A percentile compares a stretch with the other conserved stretches of the same genome.
phyloP scores from a whole-genome alignment of 2,329 filamentous ascomycete species.

The Xylaria sp. region DNA sequence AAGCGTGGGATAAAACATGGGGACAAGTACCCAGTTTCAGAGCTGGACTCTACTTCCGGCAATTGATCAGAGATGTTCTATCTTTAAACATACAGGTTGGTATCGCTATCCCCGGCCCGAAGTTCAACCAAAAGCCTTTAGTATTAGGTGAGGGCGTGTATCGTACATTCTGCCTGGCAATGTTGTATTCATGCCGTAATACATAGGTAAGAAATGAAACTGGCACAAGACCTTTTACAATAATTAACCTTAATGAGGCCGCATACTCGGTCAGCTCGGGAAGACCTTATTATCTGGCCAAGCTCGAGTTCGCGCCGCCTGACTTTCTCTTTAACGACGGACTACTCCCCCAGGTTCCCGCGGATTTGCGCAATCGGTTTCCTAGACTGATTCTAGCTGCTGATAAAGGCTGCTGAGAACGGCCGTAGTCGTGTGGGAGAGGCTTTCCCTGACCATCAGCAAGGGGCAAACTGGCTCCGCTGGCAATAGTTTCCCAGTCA shows the following conservation, averaged over 20 bases:
- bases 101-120: background rate
- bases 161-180: background rate
- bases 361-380: constrained; percentile 61
- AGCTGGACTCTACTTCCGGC: background rate
- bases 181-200: background rate
- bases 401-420: constrained; percentile 49
- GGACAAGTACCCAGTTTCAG: background rate
- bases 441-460: constrained; percentile 48
- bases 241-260: background rate
- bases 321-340: constrained; percentile 55
- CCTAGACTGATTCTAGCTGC: constrained; percentile 60
- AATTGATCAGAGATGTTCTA: background rate
- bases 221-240: background rate
- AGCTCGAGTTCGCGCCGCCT: constrained; percentile 33
- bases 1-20: background rate
- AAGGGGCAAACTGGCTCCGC: constrained; percentile 44
- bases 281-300: constrained; percentile 36
- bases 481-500: constrained; percentile 54
- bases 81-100: background rate
- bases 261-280: background rate
- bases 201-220: background rate
- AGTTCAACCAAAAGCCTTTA: background rate
- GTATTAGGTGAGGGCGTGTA: background rate
- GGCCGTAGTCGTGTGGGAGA: constrained; percentile 35
- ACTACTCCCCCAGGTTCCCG: constrained; percentile 59